Evolutionary conservation across 1,284 basidiomycete genomes (phyloP).

Genomic region (Leccinum pachyderme): DNA sequence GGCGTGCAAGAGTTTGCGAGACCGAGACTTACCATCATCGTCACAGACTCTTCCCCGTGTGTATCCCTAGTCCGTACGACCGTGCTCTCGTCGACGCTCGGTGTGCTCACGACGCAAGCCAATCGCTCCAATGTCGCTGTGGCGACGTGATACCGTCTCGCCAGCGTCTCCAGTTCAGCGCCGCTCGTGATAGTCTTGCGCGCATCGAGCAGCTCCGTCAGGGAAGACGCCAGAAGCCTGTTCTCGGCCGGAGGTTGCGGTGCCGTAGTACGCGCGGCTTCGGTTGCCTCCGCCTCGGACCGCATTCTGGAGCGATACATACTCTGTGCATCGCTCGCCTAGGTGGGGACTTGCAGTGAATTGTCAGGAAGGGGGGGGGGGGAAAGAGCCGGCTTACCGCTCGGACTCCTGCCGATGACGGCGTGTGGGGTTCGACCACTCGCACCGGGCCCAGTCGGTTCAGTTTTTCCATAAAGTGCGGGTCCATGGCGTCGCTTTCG

Average conservation of each 20-base stretch:
- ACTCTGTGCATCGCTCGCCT: conserved; percentile 38
- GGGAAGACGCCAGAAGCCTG: conserved; percentile 53
- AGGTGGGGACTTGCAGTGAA: neutral
- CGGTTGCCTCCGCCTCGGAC: conserved; percentile 54
- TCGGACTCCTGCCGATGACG: conserved; percentile 38
- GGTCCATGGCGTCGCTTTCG: conserved; percentile 67
- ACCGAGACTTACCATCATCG: conserved; percentile 50
- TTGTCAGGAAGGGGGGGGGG: neutral
- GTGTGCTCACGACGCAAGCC: conserved; percentile 65
- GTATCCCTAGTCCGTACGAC: conserved; percentile 48
- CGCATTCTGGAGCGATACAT: conserved; percentile 52
- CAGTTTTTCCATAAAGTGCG: conserved; percentile 74
- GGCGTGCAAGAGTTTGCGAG: no score
- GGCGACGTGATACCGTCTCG: conserved; percentile 59
- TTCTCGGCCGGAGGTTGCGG: conserved; percentile 35
- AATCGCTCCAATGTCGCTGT: conserved; percentile 53
- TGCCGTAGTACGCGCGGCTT: conserved; percentile 15
- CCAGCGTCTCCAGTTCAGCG: conserved; percentile 43
- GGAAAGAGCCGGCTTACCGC: conserved; percentile 43
- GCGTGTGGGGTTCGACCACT: conserved; percentile 63
- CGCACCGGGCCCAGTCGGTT: conserved; percentile 67
- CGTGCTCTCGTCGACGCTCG: conserved; percentile 58
- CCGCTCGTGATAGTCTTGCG: conserved; percentile 50
- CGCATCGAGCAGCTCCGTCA: conserved; percentile 64
- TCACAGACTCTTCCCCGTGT: conserved; percentile 59